A percentile compares a stretch with the other conserved stretches of the same genome.
phyloP scores from a whole-genome alignment of 1,139 yeast species.

The Oligophagozyma castellii region DNA sequence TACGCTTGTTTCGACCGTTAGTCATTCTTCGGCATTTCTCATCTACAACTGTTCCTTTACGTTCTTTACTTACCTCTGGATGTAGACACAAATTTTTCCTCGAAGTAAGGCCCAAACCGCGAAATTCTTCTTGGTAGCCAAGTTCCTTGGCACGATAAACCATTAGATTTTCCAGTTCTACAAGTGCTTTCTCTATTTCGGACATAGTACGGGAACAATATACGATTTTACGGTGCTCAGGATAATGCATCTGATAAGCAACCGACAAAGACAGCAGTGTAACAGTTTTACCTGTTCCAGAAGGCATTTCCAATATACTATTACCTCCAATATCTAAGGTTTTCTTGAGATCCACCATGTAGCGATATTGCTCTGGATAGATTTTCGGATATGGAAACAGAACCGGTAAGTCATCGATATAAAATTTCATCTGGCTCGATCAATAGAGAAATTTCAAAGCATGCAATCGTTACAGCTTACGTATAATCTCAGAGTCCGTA shows the following conservation, averaged over 20 bases:
- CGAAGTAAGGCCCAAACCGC: constrained; percentile 88
- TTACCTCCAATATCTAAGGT: constrained; percentile 96
- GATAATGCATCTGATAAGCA: constrained; percentile 91
- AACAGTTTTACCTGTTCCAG: constrained; percentile 98
- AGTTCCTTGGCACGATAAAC: constrained; percentile 67
- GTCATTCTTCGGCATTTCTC: constrained; percentile 93
- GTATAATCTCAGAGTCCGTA: too few species aligned
- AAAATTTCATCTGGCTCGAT: constrained; percentile 34
- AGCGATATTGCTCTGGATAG: constrained; percentile 95
- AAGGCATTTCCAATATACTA: constrained; percentile 96
- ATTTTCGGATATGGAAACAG: constrained; percentile 94
- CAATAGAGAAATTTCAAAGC: too few species aligned
- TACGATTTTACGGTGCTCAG: constrained; percentile 86
- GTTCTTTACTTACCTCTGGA: constrained; percentile 74
- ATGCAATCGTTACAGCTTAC: too few species aligned
- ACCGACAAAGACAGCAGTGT: constrained; percentile 81
- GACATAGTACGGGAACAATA: constrained; percentile 99
- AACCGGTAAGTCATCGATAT: constrained; percentile 88
- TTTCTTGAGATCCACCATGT: constrained; percentile 90
- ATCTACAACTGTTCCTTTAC: constrained; percentile 90
- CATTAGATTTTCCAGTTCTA: constrained; percentile 86
- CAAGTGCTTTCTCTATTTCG: constrained; percentile 92
- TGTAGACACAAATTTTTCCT: constrained; percentile 90
- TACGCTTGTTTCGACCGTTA: constrained; percentile 70
- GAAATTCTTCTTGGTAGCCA: constrained; percentile 73